Evolutionary conservation across 164 flowering plant genomes (phyloP).

Genomic region (Chimonanthus praecox): DNA sequence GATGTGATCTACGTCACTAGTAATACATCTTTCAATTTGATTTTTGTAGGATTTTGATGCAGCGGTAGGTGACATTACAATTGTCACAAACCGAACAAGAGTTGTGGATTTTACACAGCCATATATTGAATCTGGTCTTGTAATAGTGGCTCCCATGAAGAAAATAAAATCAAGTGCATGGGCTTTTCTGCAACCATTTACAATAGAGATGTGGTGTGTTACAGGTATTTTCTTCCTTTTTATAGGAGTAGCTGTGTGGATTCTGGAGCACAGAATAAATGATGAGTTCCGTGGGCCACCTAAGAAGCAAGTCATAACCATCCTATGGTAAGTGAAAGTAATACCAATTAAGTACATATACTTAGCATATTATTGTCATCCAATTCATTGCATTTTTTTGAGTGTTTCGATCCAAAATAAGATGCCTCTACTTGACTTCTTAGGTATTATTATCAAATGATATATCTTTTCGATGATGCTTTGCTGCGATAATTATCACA

Average conservation of each 20-base stretch:
- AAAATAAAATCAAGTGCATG: constrained; percentile 47
- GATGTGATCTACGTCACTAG: not conserved
- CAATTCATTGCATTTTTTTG: not conserved
- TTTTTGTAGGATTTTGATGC: constrained; percentile 60
- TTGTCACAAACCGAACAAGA: constrained; percentile 57
- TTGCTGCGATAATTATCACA: not conserved
- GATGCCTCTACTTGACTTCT: not conserved
- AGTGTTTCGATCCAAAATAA: not conserved
- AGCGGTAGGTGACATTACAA: constrained; percentile 76
- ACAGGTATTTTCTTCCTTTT: constrained; percentile 55
- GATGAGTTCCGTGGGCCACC: constrained; percentile 42
- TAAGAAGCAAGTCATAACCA: constrained; percentile 24
- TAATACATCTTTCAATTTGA: not conserved
- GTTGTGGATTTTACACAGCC: constrained; percentile 87
- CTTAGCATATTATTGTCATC: not conserved
- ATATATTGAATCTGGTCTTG: constrained; percentile 73
- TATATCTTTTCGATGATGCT: not conserved
- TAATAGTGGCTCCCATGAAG: constrained; percentile 67
- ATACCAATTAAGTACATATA: not conserved
- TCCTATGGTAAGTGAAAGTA: constrained; percentile 24
- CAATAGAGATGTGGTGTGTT: constrained; percentile 59
- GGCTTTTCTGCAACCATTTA: constrained; percentile 80
- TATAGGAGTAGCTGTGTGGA: constrained; percentile 36
- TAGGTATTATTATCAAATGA: not conserved
- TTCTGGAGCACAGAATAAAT: constrained; percentile 34